These are phyloP conservation scores for Mallotus repandus DNA, from an alignment of 441 rosid species.

Conservation along the genomic window DNA sequence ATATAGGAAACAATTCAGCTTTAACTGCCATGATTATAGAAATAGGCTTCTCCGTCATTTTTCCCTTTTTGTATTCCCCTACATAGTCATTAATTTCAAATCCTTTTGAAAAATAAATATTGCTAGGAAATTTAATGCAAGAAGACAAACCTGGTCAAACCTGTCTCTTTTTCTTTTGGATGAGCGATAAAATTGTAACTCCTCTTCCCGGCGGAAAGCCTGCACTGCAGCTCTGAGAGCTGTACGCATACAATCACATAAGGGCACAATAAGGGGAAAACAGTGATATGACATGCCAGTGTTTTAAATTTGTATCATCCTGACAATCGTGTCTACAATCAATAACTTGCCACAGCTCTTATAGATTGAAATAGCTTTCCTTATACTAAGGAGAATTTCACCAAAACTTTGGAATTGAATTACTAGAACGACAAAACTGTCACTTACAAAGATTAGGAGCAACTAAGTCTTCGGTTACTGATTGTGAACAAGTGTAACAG, in stretches of 20 bases:
- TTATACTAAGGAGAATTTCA: background rate
- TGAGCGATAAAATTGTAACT: constrained; percentile 53
- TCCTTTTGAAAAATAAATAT: background rate
- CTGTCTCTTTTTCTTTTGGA: constrained; percentile 85
- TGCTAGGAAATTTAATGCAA: constrained; percentile 6
- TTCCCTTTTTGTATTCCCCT: background rate
- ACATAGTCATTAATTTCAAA: background rate
- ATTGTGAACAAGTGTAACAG: constrained; percentile 69
- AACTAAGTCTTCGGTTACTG: constrained; percentile 63
- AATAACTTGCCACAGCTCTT: background rate
- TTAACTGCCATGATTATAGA: background rate
- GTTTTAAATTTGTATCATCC: background rate
- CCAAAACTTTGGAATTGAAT: background rate
- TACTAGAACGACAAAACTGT: constrained; percentile 12
- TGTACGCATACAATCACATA: constrained; percentile 26
- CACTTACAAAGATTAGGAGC: constrained; percentile 85
- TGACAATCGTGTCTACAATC: background rate
- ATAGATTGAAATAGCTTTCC: background rate
- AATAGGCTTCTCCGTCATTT: background rate
- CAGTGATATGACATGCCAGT: background rate
- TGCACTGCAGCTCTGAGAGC: constrained; percentile 85
- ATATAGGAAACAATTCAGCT: constrained; percentile 8
- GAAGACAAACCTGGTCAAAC: constrained; percentile 66
- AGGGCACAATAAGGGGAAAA: background rate
- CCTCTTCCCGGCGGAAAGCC: constrained; percentile 83